A percentile compares a stretch with the other conserved stretches of the same genome.
These are phyloP conservation scores for Clitopilus hobsonii DNA, from an alignment of 768 basidiomycete genomes.

Conservation along the genomic window DNA sequence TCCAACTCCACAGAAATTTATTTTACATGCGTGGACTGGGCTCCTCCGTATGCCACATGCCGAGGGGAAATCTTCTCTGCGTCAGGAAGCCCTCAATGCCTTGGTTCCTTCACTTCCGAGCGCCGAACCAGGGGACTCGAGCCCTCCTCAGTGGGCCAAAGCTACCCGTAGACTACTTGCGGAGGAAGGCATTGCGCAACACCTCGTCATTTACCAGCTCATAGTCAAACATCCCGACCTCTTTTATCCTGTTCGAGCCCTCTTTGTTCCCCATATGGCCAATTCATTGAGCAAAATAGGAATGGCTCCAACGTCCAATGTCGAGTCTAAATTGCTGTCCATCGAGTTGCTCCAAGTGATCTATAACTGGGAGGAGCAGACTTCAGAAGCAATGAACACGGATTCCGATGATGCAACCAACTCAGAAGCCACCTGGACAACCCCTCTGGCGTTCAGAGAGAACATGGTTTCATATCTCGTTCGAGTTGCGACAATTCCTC, in stretches of 20 bases:
- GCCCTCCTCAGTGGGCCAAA: conserved; percentile 78
- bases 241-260: conserved; percentile 88
- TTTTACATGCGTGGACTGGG: conserved; percentile 86
- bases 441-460: conserved; percentile 78
- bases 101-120: conserved; percentile 78
- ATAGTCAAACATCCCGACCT: conserved; percentile 87
- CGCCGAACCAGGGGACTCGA: conserved; percentile 50
- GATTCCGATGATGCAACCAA: conserved; percentile 15
- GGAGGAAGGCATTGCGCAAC: conserved; percentile 78
- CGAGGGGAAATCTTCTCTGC: conserved; percentile 73
- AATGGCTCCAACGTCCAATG: conserved; percentile 62
- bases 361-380: conserved; percentile 88
- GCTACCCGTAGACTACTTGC: conserved; percentile 79
- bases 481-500: conserved; percentile 73
- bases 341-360: conserved; percentile 91
- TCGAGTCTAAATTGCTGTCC: conserved; percentile 81
- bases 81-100: conserved; percentile 81
- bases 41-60: conserved; percentile 71
- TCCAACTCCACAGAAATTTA: conserved; percentile 87
- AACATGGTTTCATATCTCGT: conserved; percentile 93
- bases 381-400: conserved; percentile 23
- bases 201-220: conserved; percentile 83
- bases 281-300: conserved; percentile 86
- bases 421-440: conserved; percentile 50
- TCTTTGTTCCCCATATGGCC: conserved; percentile 93